phyloP scores from a whole-genome alignment of 345 rosid species.

The Camelina neglecta region DNA sequence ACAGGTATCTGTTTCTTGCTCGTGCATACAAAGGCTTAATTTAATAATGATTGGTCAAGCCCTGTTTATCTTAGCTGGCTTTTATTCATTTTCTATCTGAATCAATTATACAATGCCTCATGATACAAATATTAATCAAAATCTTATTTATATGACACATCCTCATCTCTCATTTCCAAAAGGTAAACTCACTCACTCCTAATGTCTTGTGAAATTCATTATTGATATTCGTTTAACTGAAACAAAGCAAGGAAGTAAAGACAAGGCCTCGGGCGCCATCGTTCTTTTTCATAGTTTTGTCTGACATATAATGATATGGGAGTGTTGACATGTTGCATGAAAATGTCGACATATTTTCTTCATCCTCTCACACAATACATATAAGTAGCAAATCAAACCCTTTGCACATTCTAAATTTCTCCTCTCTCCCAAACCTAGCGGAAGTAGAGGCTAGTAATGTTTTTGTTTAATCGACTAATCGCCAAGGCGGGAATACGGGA shows the following conservation, averaged over 20 bases:
- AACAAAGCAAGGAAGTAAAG: constrained; percentile 15
- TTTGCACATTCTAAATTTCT: constrained; percentile 19
- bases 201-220: not conserved
- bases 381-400: constrained; percentile 22
- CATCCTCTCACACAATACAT: constrained; percentile 17
- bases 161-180: not conserved
- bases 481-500: not conserved
- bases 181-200: not conserved
- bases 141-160: too few species aligned
- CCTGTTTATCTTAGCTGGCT: too few species aligned
- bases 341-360: constrained; percentile 44
- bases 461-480: constrained; percentile 6
- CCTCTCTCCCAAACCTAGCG: constrained; percentile 8
- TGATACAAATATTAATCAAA: too few species aligned
- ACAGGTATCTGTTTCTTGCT: constrained; percentile 66
- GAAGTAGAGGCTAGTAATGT: constrained; percentile 17
- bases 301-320: not conserved
- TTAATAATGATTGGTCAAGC: too few species aligned
- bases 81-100: too few species aligned
- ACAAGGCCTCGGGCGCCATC: constrained; percentile 6
- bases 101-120: too few species aligned
- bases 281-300: constrained; percentile 19
- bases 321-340: constrained; percentile 34
- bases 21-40: constrained; percentile 54
- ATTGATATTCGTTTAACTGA: not conserved